phyloP scores from a whole-genome alignment of 352 stramenopile genomes.

The Phytophthora brassicae region DNA sequence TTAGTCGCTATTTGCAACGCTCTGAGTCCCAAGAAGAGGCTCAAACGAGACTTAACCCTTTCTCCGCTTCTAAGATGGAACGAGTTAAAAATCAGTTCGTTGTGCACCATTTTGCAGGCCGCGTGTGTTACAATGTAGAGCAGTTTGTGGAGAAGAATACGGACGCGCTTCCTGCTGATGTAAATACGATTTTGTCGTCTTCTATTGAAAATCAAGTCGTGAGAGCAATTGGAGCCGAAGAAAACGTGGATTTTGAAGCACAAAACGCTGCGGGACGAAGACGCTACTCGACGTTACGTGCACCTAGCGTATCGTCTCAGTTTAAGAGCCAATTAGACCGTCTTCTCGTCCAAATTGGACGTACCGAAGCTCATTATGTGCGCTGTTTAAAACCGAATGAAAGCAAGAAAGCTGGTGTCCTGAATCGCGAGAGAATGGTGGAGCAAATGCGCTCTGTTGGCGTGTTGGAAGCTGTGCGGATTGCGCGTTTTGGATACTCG shows the following conservation, averaged over 20 bases:
- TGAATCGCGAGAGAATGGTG: conserved; percentile 90
- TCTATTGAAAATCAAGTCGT: conserved; percentile 76
- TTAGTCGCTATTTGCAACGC: conserved; percentile 58
- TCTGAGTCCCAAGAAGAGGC: conserved; percentile 39
- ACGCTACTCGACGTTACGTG: conserved; percentile 56
- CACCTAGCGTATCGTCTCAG: conserved; percentile 86
- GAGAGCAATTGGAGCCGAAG: conserved; percentile 48
- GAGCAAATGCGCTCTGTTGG: conserved; percentile 97
- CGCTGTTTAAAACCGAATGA: conserved; percentile 99
- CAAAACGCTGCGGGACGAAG: conserved; percentile 28
- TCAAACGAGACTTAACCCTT: conserved; percentile 36
- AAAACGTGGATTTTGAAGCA: conserved; percentile 43
- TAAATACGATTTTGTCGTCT: conserved; percentile 47
- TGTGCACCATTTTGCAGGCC: conserved; percentile 80
- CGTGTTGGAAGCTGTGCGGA: conserved; percentile 95
- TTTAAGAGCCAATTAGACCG: conserved; percentile 94
- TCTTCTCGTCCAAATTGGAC: conserved; percentile 93
- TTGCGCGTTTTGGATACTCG: conserved; percentile 95
- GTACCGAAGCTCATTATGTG: conserved; percentile 97
- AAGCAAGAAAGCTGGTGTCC: conserved; percentile 61
- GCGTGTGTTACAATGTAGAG: conserved; percentile 74
- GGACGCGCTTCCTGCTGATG: conserved; percentile 74
- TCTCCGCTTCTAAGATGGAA: conserved; percentile 83
- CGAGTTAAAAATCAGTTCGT: conserved; percentile 83
- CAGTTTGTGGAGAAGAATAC: conserved; percentile 88